Evolutionary conservation across 2,329 filamentous ascomycete genomes (phyloP).

Genomic region (Exophiala sp.): DNA sequence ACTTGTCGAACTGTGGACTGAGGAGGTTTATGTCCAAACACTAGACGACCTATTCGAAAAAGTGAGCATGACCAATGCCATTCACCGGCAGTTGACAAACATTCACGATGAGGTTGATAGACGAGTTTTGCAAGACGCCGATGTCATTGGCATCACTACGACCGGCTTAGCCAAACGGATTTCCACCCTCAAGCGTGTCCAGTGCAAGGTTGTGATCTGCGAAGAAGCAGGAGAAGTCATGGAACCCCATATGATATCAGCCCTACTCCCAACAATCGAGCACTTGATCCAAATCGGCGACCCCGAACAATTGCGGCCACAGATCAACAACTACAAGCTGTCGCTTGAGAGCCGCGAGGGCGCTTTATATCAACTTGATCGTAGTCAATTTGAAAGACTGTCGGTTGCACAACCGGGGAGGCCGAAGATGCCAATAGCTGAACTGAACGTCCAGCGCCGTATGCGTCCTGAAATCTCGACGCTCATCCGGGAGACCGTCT

Average conservation of each 20-base stretch:
- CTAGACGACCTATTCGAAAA: conserved; percentile 38
- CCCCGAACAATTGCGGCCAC: conserved; percentile 65
- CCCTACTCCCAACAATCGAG: conserved; percentile 51
- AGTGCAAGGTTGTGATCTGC: no score
- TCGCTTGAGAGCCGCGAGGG: conserved; percentile 58
- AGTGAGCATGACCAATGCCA: conserved; percentile 40
- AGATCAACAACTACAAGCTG: conserved; percentile 56
- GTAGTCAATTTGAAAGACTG: conserved; percentile 64
- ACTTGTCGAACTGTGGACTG: conserved; percentile 29
- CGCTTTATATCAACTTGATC: conserved; percentile 54
- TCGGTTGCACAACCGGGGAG: conserved; percentile 46
- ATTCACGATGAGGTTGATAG: conserved; percentile 3
- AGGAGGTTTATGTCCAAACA: conserved; percentile 42
- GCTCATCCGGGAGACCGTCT: conserved; percentile 54
- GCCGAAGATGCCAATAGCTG: conserved; percentile 41
- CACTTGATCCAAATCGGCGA: conserved; percentile 68
- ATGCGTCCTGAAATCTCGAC: conserved; percentile 63
- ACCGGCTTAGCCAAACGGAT: conserved; percentile 57
- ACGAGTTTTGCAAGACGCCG: conserved; percentile 46
- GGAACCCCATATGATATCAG: conserved; percentile 60
- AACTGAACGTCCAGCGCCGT: conserved; percentile 58
- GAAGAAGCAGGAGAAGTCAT: conserved; percentile 71
- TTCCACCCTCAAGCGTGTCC: no score
- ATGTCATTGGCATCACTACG: conserved; percentile 65
- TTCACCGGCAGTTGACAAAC: conserved; percentile 30